phyloP scores from a whole-genome alignment of 108 stramenopile genomes.

The Nitzschia palea region DNA sequence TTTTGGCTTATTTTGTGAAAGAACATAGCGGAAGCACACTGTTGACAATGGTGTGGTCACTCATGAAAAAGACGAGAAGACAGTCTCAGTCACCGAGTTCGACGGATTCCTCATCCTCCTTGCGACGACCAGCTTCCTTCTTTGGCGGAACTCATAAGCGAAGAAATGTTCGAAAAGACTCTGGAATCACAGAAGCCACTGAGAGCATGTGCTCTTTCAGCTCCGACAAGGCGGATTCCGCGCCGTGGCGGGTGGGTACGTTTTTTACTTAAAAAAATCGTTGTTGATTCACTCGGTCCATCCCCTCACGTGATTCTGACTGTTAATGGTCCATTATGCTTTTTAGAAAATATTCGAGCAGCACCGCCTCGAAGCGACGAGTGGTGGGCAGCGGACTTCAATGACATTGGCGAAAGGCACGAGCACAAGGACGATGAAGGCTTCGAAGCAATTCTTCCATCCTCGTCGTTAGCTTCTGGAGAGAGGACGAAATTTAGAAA shows the following conservation, averaged over 20 bases:
- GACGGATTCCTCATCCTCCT: conserved; percentile 15
- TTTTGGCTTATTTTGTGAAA: no score
- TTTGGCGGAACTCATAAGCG: conserved; percentile 25
- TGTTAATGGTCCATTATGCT: not conserved
- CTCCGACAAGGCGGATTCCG: conserved; percentile 12
- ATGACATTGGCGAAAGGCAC: not conserved
- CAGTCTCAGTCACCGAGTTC: conserved; percentile 24
- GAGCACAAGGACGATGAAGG: not conserved
- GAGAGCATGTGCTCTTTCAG: conserved; percentile 9
- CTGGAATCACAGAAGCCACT: conserved; percentile 19
- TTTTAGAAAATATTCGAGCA: conserved; percentile 31
- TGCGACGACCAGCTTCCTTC: not conserved
- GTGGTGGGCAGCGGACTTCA: conserved; percentile 26
- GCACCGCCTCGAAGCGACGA: conserved; percentile 21
- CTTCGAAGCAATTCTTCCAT: not conserved
- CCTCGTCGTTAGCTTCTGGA: not conserved
- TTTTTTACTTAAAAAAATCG: not conserved
- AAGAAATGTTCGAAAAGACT: conserved; percentile 16
- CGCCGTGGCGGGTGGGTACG: conserved; percentile 38
- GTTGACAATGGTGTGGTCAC: conserved; percentile 37
- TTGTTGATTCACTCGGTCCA: not conserved
- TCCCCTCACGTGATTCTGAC: not conserved
- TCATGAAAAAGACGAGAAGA: conserved; percentile 24
- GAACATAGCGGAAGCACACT: no score
- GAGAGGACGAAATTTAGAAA: conserved; percentile 30